Evolutionary conservation across 179 eudicot species (phyloP), one percentile per base, ranked within the genome.

Genomic region (Spergularia azorica): DNA sequence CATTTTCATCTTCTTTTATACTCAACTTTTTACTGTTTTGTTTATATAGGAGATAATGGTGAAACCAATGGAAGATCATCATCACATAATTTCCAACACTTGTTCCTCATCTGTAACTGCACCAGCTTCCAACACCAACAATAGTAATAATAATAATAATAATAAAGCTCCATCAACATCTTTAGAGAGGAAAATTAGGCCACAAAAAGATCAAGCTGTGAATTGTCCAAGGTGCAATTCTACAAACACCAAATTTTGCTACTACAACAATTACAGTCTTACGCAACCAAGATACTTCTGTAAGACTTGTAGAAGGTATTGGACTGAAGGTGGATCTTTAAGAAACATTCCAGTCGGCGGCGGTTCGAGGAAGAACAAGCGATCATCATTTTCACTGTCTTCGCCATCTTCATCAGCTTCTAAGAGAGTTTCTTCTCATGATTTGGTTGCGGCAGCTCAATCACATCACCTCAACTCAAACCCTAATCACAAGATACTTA

Each of bases 191-290:
- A 88, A 84, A 74, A 81, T 67, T 41, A 90, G 89, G 81, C 90
- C 94, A 6, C 85, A 87, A 55, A 87, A 87, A 36, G 90, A 88
- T 41, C 81, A 85, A 76, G 88, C 88, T 59, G 66, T 88, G 61
- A 87, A 90, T 71, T 90, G 94, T 63, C 94, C 94, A 63, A 84
- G 94, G 63, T 90, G 94, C 89, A 85, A 90, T 70, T 90, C 94
- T 11, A 90, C 86, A 17, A 88, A 90, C 83, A 90, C 94, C 12
- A 90, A 90, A 54, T 90, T 90, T 51, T 90, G 94, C 56, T 90
- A 90, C 66, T 90, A 90, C 90, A 90, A 90, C 88, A 90, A 90
- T 51, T 90, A 90, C 81, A 90, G 90, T 71, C 86, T 90, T 1
- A 76, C 89, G 4, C 94, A 90, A 70, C 94, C 94, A 15, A 86